Conservation (phyloP, 371 early-diverging fungal species). For the Rhizopus arrhizus region DNA sequence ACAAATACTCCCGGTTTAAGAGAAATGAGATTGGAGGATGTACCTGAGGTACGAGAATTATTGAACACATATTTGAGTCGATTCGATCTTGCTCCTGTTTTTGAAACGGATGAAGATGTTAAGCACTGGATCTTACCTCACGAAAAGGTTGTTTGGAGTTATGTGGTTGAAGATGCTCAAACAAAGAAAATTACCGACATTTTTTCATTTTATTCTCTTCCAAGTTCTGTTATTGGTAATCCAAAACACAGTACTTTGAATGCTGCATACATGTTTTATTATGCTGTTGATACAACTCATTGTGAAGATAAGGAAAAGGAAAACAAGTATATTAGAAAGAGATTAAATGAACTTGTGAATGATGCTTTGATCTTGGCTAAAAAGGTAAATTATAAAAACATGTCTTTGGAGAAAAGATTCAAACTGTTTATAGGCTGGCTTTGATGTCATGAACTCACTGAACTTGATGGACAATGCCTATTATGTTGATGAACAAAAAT, state of each 20-base stretch:
- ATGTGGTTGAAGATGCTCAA: slow-evolving; percentile 81
- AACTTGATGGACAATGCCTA: slow-evolving; percentile 81
- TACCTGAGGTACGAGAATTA: slow-evolving; percentile 68
- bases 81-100: slow-evolving; percentile 74
- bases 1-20: slow-evolving; percentile 75
- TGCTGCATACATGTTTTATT: slow-evolving; percentile 94
- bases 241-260: slow-evolving; percentile 76
- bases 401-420: background rate
- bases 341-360: slow-evolving; percentile 63
- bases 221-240: slow-evolving; percentile 85
- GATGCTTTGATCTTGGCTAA: slow-evolving; percentile 83
- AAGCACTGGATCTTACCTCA: slow-evolving; percentile 89
- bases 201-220: slow-evolving; percentile 91
- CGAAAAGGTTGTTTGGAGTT: slow-evolving; percentile 85
- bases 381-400: slow-evolving; percentile 42
- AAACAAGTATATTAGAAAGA: slow-evolving; percentile 49
- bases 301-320: slow-evolving; percentile 34
- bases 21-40: slow-evolving; percentile 77
- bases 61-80: slow-evolving; percentile 73
- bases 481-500: slow-evolving; percentile 82
- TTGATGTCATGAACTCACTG: slow-evolving; percentile 94
- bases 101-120: slow-evolving; percentile 83
- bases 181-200: slow-evolving; percentile 78
- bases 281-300: slow-evolving; percentile 63
- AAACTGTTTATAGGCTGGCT: slow-evolving; percentile 41